phyloP scores from a whole-genome alignment of 116 monocot genomes.

The Cymodocea nodosa region DNA sequence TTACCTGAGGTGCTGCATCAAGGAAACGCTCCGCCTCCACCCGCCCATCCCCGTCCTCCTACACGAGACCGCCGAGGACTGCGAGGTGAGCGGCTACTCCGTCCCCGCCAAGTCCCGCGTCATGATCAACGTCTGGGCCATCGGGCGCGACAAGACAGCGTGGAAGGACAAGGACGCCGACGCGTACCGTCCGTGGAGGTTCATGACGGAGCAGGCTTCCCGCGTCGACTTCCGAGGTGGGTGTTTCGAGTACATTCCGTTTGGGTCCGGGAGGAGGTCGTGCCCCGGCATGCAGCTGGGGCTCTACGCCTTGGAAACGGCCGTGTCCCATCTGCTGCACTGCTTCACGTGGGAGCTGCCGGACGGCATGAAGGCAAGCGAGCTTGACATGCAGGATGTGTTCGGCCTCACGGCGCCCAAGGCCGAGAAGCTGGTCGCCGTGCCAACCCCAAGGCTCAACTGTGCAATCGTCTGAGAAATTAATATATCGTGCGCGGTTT shows the following conservation, averaged over 20 bases:
- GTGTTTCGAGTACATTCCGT: constrained; percentile 14
- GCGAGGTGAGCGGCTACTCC: constrained; percentile 15
- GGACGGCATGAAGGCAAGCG: constrained; percentile 14
- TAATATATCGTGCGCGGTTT: too few relatives aligned
- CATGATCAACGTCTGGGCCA: constrained; percentile 26
- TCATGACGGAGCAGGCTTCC: constrained; percentile 3
- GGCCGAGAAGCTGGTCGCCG: constrained; percentile 10
- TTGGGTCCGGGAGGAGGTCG: constrained; percentile 19
- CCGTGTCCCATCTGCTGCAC: constrained; percentile 14
- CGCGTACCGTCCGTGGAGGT: constrained; percentile 20
- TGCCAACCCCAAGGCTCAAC: constrained; percentile 14
- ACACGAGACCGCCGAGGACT: constrained; percentile 11
- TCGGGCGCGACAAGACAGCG: constrained; percentile 9
- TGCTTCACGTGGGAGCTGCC: constrained; percentile 19
- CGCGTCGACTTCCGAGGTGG: constrained; percentile 10
- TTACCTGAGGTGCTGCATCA: constrained; percentile 17
- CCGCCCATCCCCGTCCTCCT: constrained; percentile 24
- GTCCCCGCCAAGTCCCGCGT: constrained; percentile 12
- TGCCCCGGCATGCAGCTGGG: constrained; percentile 22
- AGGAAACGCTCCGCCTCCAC: constrained; percentile 23
- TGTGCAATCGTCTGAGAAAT: constrained; percentile 3
- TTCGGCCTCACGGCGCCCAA: constrained; percentile 15
- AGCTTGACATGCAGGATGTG: constrained; percentile 18
- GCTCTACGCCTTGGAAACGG: constrained; percentile 10
- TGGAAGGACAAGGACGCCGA: constrained; percentile 24